Evolutionary conservation across 2,329 filamentous ascomycete genomes (phyloP), one percentile per base, ranked within the genome.

Genomic region (Ampelomyces quisqualis): DNA sequence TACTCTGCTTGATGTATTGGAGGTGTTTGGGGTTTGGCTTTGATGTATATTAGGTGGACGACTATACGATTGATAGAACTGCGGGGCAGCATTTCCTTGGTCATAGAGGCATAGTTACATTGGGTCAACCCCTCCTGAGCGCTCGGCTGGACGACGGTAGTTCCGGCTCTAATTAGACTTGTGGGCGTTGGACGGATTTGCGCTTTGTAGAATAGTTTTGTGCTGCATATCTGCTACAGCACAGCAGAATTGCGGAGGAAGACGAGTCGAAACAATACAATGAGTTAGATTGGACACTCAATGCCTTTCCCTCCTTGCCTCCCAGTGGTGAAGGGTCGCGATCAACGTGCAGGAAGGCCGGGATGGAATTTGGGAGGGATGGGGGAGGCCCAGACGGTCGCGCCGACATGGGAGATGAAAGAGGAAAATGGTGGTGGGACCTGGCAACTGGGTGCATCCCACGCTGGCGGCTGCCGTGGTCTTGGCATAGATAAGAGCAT

Each of bases 401-500:
- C n/a, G n/a, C n/a, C n/a, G n/a, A n/a, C n/a, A n/a, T n/a, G n/a
- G n/a, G n/a, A n/a, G n/a, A n/a, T n/a, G n/a, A n/a, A n/a, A n/a
- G n/a, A n/a, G n/a, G n/a, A n/a, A n/a, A n/a, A n/a, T n/a, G n/a
- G n/a, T n/a, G n/a, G n/a, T n/a, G n/a, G n/a, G n/a, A n/a, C n/a
- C n/a, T n/a, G n/a, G n/a, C 22, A 14, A 19, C n/a, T 24, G 7
- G 9, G 15, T 38, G 28, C 28, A 48, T 52, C 54, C 54, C 54
- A 55, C 54, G 49, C 43, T 47, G 39, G 27, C 47, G 38, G 43
- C 42, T 38, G 14, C 8, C n/a, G 17, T 10, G 13, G 44, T 14
- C 56, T 56, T 55, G 51, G 56, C 54, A 47, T 47, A 33, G 39
- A 43, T 53, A 57, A 59, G 43, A 22, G 22, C 31, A 57, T 58